These are phyloP conservation scores for Malassezia furfur DNA, from an alignment of 1,284 basidiomycete species.

Conservation along the genomic window DNA sequence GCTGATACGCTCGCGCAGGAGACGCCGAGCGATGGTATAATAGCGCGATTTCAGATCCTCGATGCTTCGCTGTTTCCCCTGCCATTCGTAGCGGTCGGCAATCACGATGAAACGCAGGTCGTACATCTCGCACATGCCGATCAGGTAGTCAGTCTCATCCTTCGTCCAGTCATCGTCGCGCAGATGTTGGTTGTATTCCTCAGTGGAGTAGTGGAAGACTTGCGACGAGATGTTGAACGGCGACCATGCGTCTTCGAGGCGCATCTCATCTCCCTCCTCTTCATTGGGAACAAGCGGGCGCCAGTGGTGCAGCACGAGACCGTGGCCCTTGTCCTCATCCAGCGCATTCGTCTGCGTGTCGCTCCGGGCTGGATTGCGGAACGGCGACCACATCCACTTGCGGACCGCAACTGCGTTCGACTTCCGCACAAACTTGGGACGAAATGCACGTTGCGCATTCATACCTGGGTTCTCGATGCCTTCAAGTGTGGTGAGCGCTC, in stretches of 20 bases:
- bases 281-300: constrained; percentile 6
- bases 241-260: constrained; percentile 56
- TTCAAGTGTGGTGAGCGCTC: neutral
- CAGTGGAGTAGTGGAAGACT: constrained; percentile 72
- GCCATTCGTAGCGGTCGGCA: constrained; percentile 74
- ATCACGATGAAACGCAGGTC: constrained; percentile 85
- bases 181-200: constrained; percentile 76
- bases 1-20: constrained; percentile 62
- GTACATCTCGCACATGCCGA: constrained; percentile 68
- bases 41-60: constrained; percentile 84
- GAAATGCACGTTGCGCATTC: constrained; percentile 49
- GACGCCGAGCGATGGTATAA: constrained; percentile 78
- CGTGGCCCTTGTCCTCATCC: neutral
- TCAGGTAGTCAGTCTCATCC: constrained; percentile 90
- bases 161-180: constrained; percentile 81
- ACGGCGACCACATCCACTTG: constrained; percentile 36
- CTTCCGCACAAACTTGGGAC: constrained; percentile 76
- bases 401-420: constrained; percentile 52
- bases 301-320: constrained; percentile 40
- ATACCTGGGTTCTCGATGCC: constrained; percentile 9
- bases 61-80: constrained; percentile 17
- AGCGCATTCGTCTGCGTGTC: constrained; percentile 20
- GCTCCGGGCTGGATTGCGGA: constrained; percentile 33
- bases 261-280: constrained; percentile 15
- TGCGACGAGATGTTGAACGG: constrained; percentile 67